Evolutionary conservation across 768 basidiomycete species (phyloP), one percentile per base, ranked within the genome.

Genomic region (Lactarius quietus): DNA sequence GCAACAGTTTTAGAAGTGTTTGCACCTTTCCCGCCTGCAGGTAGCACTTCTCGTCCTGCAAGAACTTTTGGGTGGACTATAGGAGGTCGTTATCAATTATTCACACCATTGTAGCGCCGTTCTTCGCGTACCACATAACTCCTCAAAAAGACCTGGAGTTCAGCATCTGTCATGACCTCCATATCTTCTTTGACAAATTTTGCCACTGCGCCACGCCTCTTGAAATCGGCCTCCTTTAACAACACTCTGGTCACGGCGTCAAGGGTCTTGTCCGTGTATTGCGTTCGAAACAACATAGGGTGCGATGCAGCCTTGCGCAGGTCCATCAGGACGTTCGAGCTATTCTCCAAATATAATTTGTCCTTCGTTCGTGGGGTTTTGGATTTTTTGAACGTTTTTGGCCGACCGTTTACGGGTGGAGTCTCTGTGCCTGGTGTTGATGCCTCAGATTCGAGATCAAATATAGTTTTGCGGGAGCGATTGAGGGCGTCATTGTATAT

Each of bases 131-230:
- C 94, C 83, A 92, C 93, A 78, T 96, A 96, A 14, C 86, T 85
- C 57, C 83, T 82, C 72, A 90, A 91, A 73, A 95, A 96, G 48
- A 84, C 76, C 72, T 97, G 93, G 39, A 99, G 80, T 77, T 98
- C 97, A 9, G 94, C 89, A 76, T 99, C 97, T 52, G 94, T 96
- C 96, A 98, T 98, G 23, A 97, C 89, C 70, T 91, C 86, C 91
- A 99, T 93, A 75, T 99, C 97, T 75, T 99, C 97, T 73, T 93
- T 92, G 58, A 99, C 93, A 66, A 87, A 84, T 36, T 95, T 85
- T 71, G 86, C 92, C 52, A 91, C 74, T 9, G 90, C 89, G 1
- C 87, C 87, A 18, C 90, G 85, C 74, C 87, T 90, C 77, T 86
- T 90, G 77, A 94, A 98, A 72, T 96, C 93, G 4, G 91, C 87